Evolutionary conservation across 2,329 filamentous ascomycete genomes (phyloP).

Genomic region (Penicillium sp.): DNA sequence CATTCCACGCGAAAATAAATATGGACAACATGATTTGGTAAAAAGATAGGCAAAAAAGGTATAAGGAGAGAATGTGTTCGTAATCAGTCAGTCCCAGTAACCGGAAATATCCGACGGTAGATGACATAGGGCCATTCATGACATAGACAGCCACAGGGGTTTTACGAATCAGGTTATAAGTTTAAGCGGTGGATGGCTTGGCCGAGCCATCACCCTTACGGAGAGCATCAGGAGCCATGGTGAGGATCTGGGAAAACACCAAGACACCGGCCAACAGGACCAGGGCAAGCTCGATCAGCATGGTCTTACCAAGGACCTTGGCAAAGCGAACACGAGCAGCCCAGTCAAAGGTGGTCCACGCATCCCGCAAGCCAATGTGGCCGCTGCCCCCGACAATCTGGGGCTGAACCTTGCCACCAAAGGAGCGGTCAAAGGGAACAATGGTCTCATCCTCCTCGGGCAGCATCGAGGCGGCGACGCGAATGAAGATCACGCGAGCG

Average conservation of each 20-base stretch:
- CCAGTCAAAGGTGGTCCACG: slow-evolving; percentile 76
- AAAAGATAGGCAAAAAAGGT: background rate
- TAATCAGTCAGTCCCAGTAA: background rate
- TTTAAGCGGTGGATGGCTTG: background rate
- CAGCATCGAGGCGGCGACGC: slow-evolving; percentile 84
- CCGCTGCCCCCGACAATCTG: slow-evolving; percentile 72
- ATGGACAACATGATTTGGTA: background rate
- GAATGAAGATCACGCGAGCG: slow-evolving; percentile 72
- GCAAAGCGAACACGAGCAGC: slow-evolving; percentile 71
- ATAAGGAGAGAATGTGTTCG: background rate
- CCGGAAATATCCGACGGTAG: background rate
- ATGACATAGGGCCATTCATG: background rate
- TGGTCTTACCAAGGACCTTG: slow-evolving; percentile 73
- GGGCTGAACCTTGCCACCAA: slow-evolving; percentile 75
- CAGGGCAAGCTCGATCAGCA: slow-evolving; percentile 55
- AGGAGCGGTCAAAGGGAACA: slow-evolving; percentile 86
- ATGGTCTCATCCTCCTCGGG: slow-evolving; percentile 79
- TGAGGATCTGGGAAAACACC: slow-evolving; percentile 55
- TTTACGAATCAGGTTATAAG: background rate
- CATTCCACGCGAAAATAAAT: background rate
- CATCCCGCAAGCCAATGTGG: slow-evolving; percentile 70
- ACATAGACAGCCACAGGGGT: background rate
- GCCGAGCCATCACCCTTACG: background rate
- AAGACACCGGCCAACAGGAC: slow-evolving; percentile 52
- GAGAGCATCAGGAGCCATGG: slow-evolving; percentile 30